These are phyloP conservation scores for Vickermania ingenoplastis DNA, from an alignment of 208 protist species.

Conservation along the genomic window DNA sequence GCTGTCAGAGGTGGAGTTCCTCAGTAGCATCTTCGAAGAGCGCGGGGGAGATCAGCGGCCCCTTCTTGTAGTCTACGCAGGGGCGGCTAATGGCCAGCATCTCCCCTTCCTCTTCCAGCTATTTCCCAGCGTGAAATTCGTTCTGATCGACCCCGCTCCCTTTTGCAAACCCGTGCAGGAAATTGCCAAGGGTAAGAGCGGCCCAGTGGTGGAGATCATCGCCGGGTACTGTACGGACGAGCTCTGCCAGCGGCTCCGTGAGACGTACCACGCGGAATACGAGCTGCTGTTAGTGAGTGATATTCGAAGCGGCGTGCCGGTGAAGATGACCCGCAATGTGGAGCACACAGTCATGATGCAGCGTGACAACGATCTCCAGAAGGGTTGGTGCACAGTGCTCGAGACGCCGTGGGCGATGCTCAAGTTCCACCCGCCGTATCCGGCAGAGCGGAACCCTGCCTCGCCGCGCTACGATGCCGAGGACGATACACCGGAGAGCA, in stretches of 20 bases:
- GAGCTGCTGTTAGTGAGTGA: conserved; percentile 87
- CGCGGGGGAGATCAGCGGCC: conserved; percentile 12
- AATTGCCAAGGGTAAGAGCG: conserved; percentile 13
- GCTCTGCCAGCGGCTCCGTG: conserved; percentile 57
- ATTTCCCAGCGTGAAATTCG: conserved; percentile 63
- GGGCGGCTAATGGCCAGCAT: conserved; percentile 92
- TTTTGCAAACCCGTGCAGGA: conserved; percentile 55
- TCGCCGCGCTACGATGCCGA: conserved; percentile 21
- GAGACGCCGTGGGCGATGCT: conserved; percentile 76
- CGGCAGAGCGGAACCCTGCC: conserved; percentile 19
- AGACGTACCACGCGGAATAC: conserved; percentile 41
- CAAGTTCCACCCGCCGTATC: conserved; percentile 94
- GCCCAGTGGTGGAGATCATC: conserved; percentile 65
- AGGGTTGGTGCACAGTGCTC: conserved; percentile 82
- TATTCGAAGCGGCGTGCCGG: conserved; percentile 73
- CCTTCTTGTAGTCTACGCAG: conserved; percentile 87
- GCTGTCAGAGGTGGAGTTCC: conserved; percentile 91
- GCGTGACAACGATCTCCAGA: conserved; percentile 77
- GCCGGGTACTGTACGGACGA: conserved; percentile 87
- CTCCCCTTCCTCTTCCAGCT: conserved; percentile 77
- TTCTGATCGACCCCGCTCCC: conserved; percentile 90
- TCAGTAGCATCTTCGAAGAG: conserved; percentile 32
- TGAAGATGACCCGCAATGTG: conserved; percentile 43
- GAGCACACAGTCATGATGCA: conserved; percentile 81
- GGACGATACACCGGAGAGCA: conserved; percentile 53